These are phyloP conservation scores for Aspergillus conjunctus DNA, from an alignment of 495 filamentous ascomycete genomes.

Conservation along the genomic window DNA sequence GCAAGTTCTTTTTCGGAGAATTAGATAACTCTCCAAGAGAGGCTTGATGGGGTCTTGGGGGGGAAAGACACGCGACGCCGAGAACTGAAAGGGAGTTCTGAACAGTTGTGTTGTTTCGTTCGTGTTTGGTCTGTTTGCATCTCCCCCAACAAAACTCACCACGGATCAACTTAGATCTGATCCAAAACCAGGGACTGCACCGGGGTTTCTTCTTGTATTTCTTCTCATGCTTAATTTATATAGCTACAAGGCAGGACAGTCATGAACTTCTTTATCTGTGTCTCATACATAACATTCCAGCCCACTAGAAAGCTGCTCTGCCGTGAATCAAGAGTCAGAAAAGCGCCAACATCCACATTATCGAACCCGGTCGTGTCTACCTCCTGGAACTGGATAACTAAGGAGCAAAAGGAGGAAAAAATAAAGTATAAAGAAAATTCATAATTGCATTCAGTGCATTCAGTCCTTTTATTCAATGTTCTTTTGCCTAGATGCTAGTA, in stretches of 20 bases:
- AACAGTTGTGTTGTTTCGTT: slow-evolving; percentile 37
- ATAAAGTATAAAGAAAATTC: slow-evolving; percentile 1
- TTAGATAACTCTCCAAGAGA: slow-evolving; percentile 20
- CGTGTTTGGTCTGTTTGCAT: slow-evolving; percentile 47
- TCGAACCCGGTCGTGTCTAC: neutral
- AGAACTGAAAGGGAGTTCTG: slow-evolving; percentile 39
- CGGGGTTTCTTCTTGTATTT: neutral
- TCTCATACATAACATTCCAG: slow-evolving; percentile 6
- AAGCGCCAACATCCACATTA: neutral
- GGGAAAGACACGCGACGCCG: slow-evolving; percentile 18
- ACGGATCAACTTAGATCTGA: neutral
- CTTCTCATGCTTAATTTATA: neutral
- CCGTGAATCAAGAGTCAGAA: neutral
- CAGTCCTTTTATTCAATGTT: neutral
- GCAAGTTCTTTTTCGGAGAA: slow-evolving; percentile 14
- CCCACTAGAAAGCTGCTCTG: neutral
- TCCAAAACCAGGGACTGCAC: neutral
- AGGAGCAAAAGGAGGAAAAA: neutral
- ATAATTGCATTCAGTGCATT: neutral
- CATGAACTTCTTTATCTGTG: neutral
- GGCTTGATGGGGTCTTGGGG: slow-evolving; percentile 6
- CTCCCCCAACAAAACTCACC: neutral
- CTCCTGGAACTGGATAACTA: neutral
- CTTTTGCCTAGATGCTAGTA: neutral
- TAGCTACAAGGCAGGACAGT: neutral